Percentiles rank a stretch among this genome's conserved stretches.
Evolutionary conservation across 1,284 basidiomycete genomes (phyloP).

Genomic region (Pascua sp.): DNA sequence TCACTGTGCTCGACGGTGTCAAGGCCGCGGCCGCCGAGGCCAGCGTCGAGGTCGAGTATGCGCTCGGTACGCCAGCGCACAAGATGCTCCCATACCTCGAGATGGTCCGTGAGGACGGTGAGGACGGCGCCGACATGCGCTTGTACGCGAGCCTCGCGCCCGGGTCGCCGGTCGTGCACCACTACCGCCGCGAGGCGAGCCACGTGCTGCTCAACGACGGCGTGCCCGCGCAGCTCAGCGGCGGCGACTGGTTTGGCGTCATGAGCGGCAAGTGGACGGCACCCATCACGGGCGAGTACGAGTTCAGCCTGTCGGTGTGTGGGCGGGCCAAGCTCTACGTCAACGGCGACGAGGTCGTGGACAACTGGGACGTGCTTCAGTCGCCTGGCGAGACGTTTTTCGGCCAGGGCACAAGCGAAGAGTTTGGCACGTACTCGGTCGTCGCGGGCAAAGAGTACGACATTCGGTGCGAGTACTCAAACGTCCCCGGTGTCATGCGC

Average conservation of each 20-base stretch:
- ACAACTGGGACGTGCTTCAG: constrained; percentile 58
- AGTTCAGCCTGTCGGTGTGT: constrained; percentile 13
- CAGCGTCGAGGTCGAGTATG: constrained; percentile 47
- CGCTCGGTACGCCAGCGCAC: constrained; percentile 20
- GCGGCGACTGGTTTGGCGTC: not conserved
- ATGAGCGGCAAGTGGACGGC: constrained; percentile 2
- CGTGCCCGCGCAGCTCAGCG: not conserved
- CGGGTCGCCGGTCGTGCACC: not conserved
- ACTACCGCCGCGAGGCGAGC: not conserved
- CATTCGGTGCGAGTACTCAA: constrained; percentile 1
- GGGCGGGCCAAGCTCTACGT: constrained; percentile 58
- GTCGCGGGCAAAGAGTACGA: constrained; percentile 24
- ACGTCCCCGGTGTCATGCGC: not conserved
- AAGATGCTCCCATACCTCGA: constrained; percentile 9
- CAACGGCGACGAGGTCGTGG: constrained; percentile 59
- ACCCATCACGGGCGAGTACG: constrained; percentile 11
- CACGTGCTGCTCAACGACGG: constrained; percentile 10
- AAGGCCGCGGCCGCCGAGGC: constrained; percentile 41
- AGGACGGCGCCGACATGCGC: constrained; percentile 4
- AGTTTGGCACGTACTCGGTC: constrained; percentile 15
- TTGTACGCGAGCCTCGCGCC: not conserved
- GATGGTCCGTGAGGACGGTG: constrained; percentile 10
- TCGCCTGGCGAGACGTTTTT: constrained; percentile 47
- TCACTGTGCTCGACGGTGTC: constrained; percentile 56
- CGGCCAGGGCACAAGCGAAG: constrained; percentile 21